Evolutionary conservation across 2,329 filamentous ascomycete genomes (phyloP).

Genomic region (Xylaria sp.): DNA sequence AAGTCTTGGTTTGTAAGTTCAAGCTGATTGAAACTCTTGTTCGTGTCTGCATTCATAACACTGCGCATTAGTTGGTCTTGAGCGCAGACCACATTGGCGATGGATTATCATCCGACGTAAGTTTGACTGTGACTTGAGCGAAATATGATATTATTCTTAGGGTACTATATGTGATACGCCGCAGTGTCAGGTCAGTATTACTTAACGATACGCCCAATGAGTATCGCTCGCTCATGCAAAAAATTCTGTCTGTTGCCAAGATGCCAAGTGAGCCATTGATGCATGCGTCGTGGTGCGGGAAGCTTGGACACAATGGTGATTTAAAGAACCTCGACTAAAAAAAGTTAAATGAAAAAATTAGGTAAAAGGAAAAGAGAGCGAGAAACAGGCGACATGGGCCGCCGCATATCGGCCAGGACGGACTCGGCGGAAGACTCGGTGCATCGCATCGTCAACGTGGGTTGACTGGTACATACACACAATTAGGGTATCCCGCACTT

Average conservation of each 20-base stretch:
- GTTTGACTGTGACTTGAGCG: background rate
- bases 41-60: slow-evolving; percentile 1
- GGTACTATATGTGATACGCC: background rate
- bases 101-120: background rate
- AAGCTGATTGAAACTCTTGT: background rate
- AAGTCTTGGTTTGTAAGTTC: no score
- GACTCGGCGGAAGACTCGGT: background rate
- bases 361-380: background rate
- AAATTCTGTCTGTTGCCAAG: slow-evolving; percentile 26
- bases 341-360: background rate
- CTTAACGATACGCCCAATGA: background rate
- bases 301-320: slow-evolving; percentile 13
- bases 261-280: slow-evolving; percentile 29
- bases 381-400: background rate
- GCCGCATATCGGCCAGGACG: background rate
- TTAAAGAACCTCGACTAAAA: background rate
- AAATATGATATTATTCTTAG: background rate
- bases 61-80: slow-evolving; percentile 3
- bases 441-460: slow-evolving; percentile 8
- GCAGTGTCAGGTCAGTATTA: background rate
- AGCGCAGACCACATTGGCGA: background rate
- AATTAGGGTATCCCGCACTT: slow-evolving; percentile 2
- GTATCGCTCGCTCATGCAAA: slow-evolving; percentile 3
- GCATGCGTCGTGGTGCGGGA: slow-evolving; percentile 15
- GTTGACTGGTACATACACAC: background rate